These are phyloP conservation scores for Tripterygium wilfordii DNA, from an alignment of 177 flowering plant genomes.

Conservation along the genomic window DNA sequence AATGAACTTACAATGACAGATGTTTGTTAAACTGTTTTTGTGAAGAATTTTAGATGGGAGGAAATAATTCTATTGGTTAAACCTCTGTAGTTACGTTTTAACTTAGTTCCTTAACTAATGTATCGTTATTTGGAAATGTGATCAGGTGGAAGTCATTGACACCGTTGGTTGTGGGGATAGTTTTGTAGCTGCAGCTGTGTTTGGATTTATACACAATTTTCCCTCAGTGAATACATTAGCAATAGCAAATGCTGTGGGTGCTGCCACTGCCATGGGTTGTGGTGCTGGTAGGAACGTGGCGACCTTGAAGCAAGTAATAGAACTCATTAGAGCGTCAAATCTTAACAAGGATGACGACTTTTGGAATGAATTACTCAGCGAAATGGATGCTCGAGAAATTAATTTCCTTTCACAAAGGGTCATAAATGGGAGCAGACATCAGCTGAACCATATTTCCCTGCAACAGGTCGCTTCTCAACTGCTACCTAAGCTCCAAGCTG, in stretches of 20 bases:
- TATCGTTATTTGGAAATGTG: conserved; percentile 3
- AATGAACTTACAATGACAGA: no score
- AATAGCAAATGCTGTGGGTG: conserved; percentile 95
- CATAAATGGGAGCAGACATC: conserved; percentile 33
- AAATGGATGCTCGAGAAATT: conserved; percentile 30
- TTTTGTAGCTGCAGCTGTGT: conserved; percentile 87
- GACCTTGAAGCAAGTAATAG: conserved; percentile 41
- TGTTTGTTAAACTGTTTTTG: no score
- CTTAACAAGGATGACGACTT: conserved; percentile 57
- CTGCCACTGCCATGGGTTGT: conserved; percentile 96
- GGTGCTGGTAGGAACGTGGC: conserved; percentile 99
- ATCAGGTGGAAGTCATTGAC: conserved; percentile 82
- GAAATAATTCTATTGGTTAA: no score
- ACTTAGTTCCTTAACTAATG: no score
- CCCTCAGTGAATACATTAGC: conserved; percentile 58
- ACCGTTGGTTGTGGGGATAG: conserved; percentile 99
- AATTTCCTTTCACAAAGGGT: conserved; percentile 36
- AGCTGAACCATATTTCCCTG: conserved; percentile 33
- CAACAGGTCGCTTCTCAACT: conserved; percentile 58
- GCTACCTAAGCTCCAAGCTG: conserved; percentile 45
- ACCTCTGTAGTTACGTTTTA: no score
- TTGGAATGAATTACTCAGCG: conserved; percentile 41
- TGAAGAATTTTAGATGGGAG: no score
- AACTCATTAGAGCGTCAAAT: conserved; percentile 48
- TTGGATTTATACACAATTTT: conserved; percentile 66